phyloP scores from a whole-genome alignment of 352 stramenopile species.

The Thraustochytrium sp. region DNA sequence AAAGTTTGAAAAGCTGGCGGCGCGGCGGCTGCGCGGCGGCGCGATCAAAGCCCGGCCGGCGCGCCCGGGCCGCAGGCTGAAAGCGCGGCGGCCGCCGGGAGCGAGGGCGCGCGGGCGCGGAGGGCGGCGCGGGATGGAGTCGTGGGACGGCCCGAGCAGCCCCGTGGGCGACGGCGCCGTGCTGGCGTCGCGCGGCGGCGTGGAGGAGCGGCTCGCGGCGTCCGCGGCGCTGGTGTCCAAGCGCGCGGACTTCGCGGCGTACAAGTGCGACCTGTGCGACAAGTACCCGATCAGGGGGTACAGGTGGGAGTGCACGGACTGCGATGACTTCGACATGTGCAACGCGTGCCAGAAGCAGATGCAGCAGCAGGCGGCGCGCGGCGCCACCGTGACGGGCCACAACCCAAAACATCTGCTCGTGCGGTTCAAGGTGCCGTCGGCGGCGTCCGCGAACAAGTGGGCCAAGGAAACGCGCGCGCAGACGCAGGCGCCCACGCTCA shows the following conservation, averaged over 20 bases:
- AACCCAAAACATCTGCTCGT: neutral
- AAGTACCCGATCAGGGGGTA: conserved; percentile 10
- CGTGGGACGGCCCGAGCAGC: no score
- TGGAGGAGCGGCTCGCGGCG: neutral
- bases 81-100: no score
- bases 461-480: neutral
- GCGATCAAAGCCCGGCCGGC: no score
- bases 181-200: neutral
- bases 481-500: neutral
- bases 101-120: no score
- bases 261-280: conserved; percentile 31
- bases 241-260: neutral
- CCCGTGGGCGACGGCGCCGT: no score
- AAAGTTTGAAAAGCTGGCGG: no score
- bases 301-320: conserved; percentile 18
- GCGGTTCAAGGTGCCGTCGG: neutral
- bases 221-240: neutral
- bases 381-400: no score
- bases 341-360: neutral
- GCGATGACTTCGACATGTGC: conserved; percentile 40
- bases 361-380: neutral
- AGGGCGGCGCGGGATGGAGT: no score
- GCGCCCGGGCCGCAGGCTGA: no score
- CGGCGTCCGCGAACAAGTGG: neutral
- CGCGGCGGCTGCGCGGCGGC: no score